Evolutionary conservation across 305 asterid genomes (phyloP), one percentile per base, ranked within the genome.

Genomic region (Fraxinus dipetala): DNA sequence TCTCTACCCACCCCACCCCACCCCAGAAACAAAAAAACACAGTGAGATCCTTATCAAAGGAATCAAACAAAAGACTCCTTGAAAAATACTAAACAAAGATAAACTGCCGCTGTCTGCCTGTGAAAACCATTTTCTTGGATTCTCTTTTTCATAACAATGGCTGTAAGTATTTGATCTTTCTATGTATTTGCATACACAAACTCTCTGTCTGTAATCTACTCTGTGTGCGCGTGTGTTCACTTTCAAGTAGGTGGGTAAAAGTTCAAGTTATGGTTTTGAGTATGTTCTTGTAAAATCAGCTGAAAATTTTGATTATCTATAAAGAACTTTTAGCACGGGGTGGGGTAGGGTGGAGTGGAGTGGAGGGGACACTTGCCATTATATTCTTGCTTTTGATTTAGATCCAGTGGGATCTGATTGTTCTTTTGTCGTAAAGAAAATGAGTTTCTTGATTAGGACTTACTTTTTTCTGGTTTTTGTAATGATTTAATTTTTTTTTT

Each of bases 51-150:
- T 85, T 76, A 85, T 88, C 89, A 83, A 76, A 87, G 86, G 89
- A 89, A 91, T 87, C 93, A 84, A 90, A 83, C 87, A 81, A 77
- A 83, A 61, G 35, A 43, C 72, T 79, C 78, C 78, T 78, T 80
- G 65, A 22, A 74, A 78, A 11, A 9, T 18, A 43, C 54, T 36
- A 63, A 75, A 67, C 56, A 14, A 56, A 59, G 72, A 28, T 73
- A 81, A 54, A 35, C 73, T 76, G 43, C 84, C 65, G n/a, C 78
- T 24, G 72, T 59, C 69, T 59, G 69, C 13, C 69, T 59, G 28
- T 83, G 34, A 48, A 75, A 35, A 56, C 89, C 73, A 51, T 80
- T 72, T 85, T 81, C 76, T 81, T 70, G 75, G 56, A 2, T 43
- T 45, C 72, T 59, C 72, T 79, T 14, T 77, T 83, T 80, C 38